phyloP scores from a whole-genome alignment of 768 basidiomycete genomes.

The Imleria badia region DNA sequence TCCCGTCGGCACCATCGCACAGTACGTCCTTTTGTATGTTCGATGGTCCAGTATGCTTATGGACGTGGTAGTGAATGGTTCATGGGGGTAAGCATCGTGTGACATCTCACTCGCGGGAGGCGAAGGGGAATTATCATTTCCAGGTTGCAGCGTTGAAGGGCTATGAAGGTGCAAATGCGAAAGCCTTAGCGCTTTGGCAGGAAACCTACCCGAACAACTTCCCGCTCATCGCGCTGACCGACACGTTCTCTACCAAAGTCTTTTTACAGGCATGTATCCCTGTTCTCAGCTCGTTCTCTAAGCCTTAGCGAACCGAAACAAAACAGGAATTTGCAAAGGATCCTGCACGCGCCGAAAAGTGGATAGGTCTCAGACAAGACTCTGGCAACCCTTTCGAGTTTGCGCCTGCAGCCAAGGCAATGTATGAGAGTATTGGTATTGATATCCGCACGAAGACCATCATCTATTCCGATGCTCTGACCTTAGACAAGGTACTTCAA shows the following conservation, averaged over 20 bases:
- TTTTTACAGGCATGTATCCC: constrained; percentile 70
- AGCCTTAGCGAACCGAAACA: background rate
- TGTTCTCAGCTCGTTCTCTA: background rate
- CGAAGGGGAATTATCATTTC: background rate
- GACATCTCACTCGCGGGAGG: background rate
- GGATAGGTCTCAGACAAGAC: constrained; percentile 89
- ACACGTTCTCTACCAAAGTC: constrained; percentile 86
- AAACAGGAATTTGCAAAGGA: constrained; percentile 57
- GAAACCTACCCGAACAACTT: constrained; percentile 53
- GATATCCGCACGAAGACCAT: constrained; percentile 64
- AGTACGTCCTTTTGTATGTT: constrained; percentile 51
- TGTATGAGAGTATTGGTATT: constrained; percentile 71
- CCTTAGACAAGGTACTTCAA: constrained; percentile 64
- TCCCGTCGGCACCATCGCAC: constrained; percentile 82
- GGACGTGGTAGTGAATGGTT: constrained; percentile 71
- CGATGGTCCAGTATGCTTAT: constrained; percentile 1
- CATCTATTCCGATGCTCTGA: constrained; percentile 83
- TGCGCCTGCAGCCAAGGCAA: constrained; percentile 66
- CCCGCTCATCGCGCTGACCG: constrained; percentile 79
- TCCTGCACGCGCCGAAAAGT: constrained; percentile 61
- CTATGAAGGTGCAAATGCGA: constrained; percentile 72
- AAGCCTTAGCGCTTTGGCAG: constrained; percentile 87
- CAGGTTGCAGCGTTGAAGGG: constrained; percentile 83
- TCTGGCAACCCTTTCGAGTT: constrained; percentile 89
- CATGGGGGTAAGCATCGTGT: constrained; percentile 63